Evolutionary conservation across 1,139 yeast genomes (phyloP).

Genomic region (Trichomonascaceae sp.): DNA sequence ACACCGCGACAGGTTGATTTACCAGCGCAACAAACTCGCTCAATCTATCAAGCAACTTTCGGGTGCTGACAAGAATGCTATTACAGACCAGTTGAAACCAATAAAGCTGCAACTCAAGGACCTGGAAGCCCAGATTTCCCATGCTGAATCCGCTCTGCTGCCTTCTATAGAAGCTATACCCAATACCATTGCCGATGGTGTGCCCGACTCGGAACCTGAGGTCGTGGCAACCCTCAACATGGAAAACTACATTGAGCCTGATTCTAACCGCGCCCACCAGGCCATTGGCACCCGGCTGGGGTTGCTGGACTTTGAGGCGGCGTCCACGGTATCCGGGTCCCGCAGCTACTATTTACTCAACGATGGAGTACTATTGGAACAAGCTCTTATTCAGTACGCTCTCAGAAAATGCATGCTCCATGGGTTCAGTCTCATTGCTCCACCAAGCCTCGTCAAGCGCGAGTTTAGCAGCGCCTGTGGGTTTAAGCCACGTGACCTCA

Average conservation of each 20-base stretch:
- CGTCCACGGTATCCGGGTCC: constrained; percentile 66
- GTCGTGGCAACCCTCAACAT: too few relatives aligned
- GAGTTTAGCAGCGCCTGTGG: constrained; percentile 86
- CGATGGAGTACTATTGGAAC: constrained; percentile 82
- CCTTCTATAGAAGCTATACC: constrained; percentile 44
- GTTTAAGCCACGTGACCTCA: constrained; percentile 83
- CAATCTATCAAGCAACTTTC: constrained; percentile 4
- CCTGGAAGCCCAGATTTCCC: constrained; percentile 23
- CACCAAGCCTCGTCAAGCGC: constrained; percentile 75
- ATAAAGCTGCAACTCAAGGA: constrained; percentile 12
- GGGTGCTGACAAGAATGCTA: constrained; percentile 4
- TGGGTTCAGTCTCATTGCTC: constrained; percentile 62
- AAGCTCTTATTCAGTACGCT: constrained; percentile 76
- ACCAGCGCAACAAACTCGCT: constrained; percentile 10
- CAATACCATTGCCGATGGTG: constrained; percentile 39
- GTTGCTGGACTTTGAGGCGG: constrained; percentile 56
- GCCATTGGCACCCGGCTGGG: constrained; percentile 47
- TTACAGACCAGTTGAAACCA: constrained; percentile 6
- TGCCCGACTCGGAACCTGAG: too few relatives aligned
- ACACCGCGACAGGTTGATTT: constrained; percentile 15
- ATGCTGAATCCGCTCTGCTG: constrained; percentile 12
- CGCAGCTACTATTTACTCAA: constrained; percentile 82
- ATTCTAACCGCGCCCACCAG: constrained; percentile 45
- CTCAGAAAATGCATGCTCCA: constrained; percentile 47
- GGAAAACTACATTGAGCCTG: too few relatives aligned